These are phyloP conservation scores for Aspergillus eucalypticola DNA, from an alignment of 2,329 filamentous ascomycete species.

Conservation along the genomic window DNA sequence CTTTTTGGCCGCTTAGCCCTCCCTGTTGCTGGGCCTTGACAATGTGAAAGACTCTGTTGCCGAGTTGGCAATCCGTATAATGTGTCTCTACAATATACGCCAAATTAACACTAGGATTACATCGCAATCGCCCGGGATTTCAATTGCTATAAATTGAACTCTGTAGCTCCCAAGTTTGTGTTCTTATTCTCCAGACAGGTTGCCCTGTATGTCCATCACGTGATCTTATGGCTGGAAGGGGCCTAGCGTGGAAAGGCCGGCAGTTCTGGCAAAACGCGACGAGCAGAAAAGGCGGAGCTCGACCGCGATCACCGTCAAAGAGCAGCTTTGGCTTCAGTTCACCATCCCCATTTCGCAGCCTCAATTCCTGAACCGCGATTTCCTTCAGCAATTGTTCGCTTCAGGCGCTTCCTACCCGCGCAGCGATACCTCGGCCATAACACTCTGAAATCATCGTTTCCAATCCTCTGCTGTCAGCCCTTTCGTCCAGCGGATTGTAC, in stretches of 20 bases:
- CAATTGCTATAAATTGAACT: too few species aligned
- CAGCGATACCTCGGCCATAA: neutral
- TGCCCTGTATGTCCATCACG: conserved; percentile 20
- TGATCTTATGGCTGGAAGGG: conserved; percentile 26
- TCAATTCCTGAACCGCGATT: neutral
- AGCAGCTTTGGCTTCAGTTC: conserved; percentile 17
- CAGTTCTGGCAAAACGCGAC: conserved; percentile 35
- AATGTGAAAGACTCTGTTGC: neutral
- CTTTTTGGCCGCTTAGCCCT: neutral
- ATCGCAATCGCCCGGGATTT: too few species aligned
- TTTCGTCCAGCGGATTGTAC: conserved; percentile 19
- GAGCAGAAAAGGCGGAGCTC: conserved; percentile 25
- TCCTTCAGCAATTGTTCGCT: neutral
- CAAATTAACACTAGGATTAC: neutral
- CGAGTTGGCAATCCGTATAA: neutral
- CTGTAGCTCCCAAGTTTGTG: too few species aligned
- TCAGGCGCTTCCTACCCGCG: neutral
- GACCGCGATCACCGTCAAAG: conserved; percentile 25
- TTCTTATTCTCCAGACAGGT: too few species aligned
- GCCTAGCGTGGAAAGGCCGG: conserved; percentile 25
- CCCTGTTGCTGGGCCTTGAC: neutral
- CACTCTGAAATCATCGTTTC: conserved; percentile 1
- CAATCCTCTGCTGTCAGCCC: conserved; percentile 12
- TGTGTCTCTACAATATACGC: neutral
- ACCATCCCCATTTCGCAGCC: conserved; percentile 7